Evolutionary conservation across 2,329 filamentous ascomycete species (phyloP).

Genomic region (Cladosporium cucumerinum): DNA sequence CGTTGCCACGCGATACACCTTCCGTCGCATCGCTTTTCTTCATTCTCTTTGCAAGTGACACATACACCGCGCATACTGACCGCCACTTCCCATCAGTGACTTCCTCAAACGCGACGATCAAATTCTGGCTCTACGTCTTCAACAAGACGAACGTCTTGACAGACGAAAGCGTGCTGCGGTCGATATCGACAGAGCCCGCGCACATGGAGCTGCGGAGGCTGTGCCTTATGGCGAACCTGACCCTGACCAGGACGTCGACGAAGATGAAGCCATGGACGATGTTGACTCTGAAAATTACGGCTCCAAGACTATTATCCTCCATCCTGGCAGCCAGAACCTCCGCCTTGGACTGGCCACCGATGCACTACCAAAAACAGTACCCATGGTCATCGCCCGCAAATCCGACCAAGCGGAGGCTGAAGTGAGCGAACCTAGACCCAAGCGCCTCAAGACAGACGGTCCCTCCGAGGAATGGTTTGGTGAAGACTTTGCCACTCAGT

Average conservation of each 20-base stretch:
- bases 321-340: conserved; percentile 92
- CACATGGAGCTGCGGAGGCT: conserved; percentile 61
- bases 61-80: background rate
- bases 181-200: conserved; percentile 80
- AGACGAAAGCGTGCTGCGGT: conserved; percentile 80
- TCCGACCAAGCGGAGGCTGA: conserved; percentile 78
- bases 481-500: conserved; percentile 70
- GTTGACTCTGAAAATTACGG: conserved; percentile 63
- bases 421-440: conserved; percentile 73
- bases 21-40: background rate
- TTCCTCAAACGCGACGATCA: conserved; percentile 99
- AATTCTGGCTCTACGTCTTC: conserved; percentile 80
- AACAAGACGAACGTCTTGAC: conserved; percentile 81
- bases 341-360: conserved; percentile 95
- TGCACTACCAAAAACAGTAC: conserved; percentile 87
- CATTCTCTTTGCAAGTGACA: background rate
- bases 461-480: conserved; percentile 79
- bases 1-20: background rate
- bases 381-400: conserved; percentile 84
- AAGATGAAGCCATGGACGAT: conserved; percentile 58
- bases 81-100: conserved; percentile 56
- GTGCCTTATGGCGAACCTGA: conserved; percentile 38
- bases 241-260: conserved; percentile 31
- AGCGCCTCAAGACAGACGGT: conserved; percentile 61
- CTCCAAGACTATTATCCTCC: conserved; percentile 90